Evolutionary conservation across 257 asterid genomes (phyloP), one percentile per base, ranked within the genome.

Genomic region (Penstemon davidsonii): DNA sequence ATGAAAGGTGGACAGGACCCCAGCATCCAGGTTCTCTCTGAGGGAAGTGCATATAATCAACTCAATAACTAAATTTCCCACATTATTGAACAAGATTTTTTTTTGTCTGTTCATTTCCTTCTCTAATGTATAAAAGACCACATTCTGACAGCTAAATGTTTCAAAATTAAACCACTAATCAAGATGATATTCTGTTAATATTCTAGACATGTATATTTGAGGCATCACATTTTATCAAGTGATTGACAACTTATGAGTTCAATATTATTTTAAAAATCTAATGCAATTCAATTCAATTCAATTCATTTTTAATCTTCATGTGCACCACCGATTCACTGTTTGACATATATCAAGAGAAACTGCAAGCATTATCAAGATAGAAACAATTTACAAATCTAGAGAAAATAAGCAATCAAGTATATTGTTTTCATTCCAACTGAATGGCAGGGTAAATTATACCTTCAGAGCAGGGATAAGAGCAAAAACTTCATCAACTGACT

Each of bases 401-500:
- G 25, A 19, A 73, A 11, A 73, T 55, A 62, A 13, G 70, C 56
- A 76, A 43, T 13, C 41, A 67, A 64, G 64, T 39, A 42, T 51
- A 6, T 64, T 8, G 5, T 44, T 45, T 9, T 71, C 37, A 42
- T 53, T 51, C 66, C 37, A 70, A 52, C 12, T 60, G 58, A 75
- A 77, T 61, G 53, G 18, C 47, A 13, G 4, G 13, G 54, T 64
- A 15, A 38, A 64, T 25, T 66, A 57, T 83, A 94, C 99, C 97
- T 87, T 86, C 64, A 91, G 82, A 12, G 91, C 75, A 8, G 96
- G 97, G 67, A 91, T 68, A 75, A 87, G 91, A 57, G 90, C 95
- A 79, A 85, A 87, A 62, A 88, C 89, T 87, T 94, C 99, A 51
- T 94, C 96, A 25, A 67, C 88, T n/a, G 95, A 77, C 69, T 88